Conservation (phyloP, 768 basidiomycete species). For the Mycena capillaripes region DNA sequence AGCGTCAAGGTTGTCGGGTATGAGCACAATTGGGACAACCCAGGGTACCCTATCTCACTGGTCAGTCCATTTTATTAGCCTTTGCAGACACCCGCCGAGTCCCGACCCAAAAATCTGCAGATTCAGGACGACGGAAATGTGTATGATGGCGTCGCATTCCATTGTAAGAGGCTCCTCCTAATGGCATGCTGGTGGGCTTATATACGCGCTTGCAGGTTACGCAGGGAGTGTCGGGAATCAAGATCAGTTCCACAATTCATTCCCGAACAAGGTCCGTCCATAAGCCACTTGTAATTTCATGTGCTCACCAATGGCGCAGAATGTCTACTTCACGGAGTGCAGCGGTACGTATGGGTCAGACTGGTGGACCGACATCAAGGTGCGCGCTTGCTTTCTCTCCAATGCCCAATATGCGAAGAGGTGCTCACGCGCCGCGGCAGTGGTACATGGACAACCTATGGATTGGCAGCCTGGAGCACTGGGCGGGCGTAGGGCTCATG, state of each 20-base stretch:
- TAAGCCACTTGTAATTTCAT: too few relatives aligned
- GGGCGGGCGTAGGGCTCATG: constrained; percentile 62
- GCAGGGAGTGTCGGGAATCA: constrained; percentile 10
- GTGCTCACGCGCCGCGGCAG: constrained; percentile 35
- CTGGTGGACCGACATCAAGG: constrained; percentile 77
- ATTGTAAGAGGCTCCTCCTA: constrained; percentile 54
- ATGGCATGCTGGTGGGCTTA: background rate
- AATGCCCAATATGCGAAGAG: background rate
- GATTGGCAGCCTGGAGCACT: constrained; percentile 74
- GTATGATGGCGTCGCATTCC: constrained; percentile 78
- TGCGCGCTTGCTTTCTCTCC: background rate
- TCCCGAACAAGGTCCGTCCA: constrained; percentile 12
- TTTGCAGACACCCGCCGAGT: too few relatives aligned
- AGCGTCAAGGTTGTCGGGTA: constrained; percentile 73
- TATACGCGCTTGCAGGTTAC: constrained; percentile 11
- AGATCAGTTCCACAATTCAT: constrained; percentile 25
- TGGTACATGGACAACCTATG: constrained; percentile 77
- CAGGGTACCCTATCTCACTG: constrained; percentile 73
- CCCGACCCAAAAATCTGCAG: constrained; percentile 2
- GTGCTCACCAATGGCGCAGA: background rate
- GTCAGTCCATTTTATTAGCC: background rate
- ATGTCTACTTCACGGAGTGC: constrained; percentile 32
- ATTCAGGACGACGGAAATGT: constrained; percentile 70
- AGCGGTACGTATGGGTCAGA: constrained; percentile 57
- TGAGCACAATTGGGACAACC: constrained; percentile 82